phyloP scores from a whole-genome alignment of 2,329 filamentous ascomycete genomes.

The Fusarium graminum region DNA sequence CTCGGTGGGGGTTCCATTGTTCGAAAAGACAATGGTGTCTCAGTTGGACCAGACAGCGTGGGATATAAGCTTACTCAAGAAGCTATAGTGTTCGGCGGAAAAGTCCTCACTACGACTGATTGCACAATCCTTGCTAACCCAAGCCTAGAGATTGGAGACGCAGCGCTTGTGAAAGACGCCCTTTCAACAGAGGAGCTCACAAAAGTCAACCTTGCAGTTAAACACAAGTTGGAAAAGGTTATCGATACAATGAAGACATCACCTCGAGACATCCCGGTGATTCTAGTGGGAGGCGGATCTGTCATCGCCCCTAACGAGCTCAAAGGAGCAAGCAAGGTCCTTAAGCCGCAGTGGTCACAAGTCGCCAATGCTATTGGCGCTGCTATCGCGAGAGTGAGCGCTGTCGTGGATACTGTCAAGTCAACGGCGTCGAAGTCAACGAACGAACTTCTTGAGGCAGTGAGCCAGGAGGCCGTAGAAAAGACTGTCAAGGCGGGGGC shows the following conservation, averaged over 20 bases:
- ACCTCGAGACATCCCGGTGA: constrained; percentile 68
- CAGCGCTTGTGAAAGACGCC: constrained; percentile 52
- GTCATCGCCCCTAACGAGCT: constrained; percentile 69
- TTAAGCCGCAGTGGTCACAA: constrained; percentile 68
- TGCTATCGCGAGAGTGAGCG: constrained; percentile 71
- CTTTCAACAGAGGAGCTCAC: constrained; percentile 53
- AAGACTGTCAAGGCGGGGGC: constrained; percentile 62
- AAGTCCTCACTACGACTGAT: constrained; percentile 71
- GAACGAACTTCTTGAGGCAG: constrained; percentile 55
- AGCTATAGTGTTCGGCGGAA: constrained; percentile 68
- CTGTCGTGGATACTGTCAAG: constrained; percentile 64
- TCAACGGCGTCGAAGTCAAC: constrained; percentile 59
- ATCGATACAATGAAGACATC: constrained; percentile 75
- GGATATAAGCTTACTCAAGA: constrained; percentile 68
- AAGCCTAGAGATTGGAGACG: constrained; percentile 58
- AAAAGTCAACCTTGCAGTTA: constrained; percentile 58
- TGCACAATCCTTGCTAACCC: constrained; percentile 56
- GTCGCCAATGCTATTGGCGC: constrained; percentile 76
- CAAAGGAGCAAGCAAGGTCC: constrained; percentile 66
- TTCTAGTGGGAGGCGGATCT: constrained; percentile 74
- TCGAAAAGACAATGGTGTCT: constrained; percentile 54
- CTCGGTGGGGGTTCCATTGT: constrained; percentile 71
- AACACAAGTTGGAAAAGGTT: constrained; percentile 65
- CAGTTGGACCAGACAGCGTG: constrained; percentile 72
- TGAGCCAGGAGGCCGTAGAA: constrained; percentile 58